phyloP scores from a whole-genome alignment of 495 filamentous ascomycete species.

The Darksidea phi region DNA sequence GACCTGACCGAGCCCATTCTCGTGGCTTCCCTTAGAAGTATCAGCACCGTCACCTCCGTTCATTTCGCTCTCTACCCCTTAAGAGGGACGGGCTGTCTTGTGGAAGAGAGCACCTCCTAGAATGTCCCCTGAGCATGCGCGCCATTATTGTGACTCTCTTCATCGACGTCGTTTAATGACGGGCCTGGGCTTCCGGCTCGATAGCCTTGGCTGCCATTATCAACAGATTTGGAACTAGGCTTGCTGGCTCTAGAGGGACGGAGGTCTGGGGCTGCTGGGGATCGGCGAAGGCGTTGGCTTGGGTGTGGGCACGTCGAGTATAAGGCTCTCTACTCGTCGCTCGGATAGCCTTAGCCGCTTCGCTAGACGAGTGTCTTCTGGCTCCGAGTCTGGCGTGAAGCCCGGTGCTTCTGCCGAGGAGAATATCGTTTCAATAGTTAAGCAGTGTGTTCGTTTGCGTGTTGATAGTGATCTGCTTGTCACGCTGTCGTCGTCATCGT shows the following conservation, averaged over 20 bases:
- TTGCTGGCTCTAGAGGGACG: constrained; percentile 17
- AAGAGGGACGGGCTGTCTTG: not conserved
- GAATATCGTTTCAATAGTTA: too few species aligned
- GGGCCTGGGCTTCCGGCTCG: constrained; percentile 5
- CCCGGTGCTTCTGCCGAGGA: constrained; percentile 15
- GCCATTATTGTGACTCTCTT: constrained; percentile 4
- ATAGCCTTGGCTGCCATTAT: constrained; percentile 8
- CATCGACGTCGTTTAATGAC: constrained; percentile 4
- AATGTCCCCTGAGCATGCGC: not conserved
- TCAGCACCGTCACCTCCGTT: not conserved
- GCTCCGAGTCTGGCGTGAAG: constrained; percentile 6
- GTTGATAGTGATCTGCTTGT: constrained; percentile 4
- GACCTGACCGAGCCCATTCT: too few species aligned
- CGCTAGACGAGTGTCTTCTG: constrained; percentile 15
- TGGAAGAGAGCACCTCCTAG: constrained; percentile 3
- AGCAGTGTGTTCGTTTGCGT: constrained; percentile 14
- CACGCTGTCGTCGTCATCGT: not conserved
- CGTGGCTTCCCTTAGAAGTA: too few species aligned
- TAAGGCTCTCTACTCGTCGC: constrained; percentile 12
- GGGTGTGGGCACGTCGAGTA: constrained; percentile 7
- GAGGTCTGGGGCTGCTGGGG: constrained; percentile 6
- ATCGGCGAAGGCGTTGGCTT: constrained; percentile 2
- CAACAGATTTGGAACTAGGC: constrained; percentile 6
- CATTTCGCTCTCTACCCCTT: too few species aligned
- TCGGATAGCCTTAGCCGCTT: constrained; percentile 7